phyloP scores from a whole-genome alignment of 257 asterid genomes.

The Datura wrightii region DNA sequence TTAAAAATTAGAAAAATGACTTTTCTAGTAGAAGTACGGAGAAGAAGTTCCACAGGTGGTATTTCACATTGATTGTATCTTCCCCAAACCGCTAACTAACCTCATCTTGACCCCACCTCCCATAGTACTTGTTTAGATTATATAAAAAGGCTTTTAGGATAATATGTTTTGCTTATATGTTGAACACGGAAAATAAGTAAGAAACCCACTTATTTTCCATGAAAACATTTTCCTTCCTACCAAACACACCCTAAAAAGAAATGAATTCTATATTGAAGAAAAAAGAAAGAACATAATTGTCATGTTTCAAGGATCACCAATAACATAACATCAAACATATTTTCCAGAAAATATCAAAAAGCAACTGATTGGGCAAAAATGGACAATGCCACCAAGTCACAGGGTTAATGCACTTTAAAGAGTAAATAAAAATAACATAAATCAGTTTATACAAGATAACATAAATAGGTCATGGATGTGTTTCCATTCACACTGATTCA shows the following conservation, averaged over 20 bases:
- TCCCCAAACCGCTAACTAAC: no score
- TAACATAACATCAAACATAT: slow-evolving; percentile 5
- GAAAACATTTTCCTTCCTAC: no score
- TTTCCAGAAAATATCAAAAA: not conserved
- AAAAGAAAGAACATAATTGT: not conserved
- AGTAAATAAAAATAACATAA: not conserved
- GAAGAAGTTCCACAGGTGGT: no score
- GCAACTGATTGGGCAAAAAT: not conserved
- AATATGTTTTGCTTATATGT: no score
- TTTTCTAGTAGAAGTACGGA: no score
- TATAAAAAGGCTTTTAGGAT: no score
- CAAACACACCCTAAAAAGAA: not conserved
- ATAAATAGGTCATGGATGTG: slow-evolving; percentile 8
- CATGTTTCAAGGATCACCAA: not conserved
- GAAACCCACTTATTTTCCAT: no score
- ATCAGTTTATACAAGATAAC: not conserved
- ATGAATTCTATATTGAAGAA: not conserved
- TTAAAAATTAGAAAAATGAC: no score
- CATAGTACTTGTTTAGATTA: no score
- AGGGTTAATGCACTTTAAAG: slow-evolving; percentile 8
- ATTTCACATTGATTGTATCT: no score
- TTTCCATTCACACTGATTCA: not conserved
- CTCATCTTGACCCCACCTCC: no score
- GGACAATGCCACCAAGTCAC: not conserved
- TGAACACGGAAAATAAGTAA: no score